Evolutionary conservation across 192 early-diverging fungal genomes (phyloP).

Genomic region (Cetraspora pellucida): DNA sequence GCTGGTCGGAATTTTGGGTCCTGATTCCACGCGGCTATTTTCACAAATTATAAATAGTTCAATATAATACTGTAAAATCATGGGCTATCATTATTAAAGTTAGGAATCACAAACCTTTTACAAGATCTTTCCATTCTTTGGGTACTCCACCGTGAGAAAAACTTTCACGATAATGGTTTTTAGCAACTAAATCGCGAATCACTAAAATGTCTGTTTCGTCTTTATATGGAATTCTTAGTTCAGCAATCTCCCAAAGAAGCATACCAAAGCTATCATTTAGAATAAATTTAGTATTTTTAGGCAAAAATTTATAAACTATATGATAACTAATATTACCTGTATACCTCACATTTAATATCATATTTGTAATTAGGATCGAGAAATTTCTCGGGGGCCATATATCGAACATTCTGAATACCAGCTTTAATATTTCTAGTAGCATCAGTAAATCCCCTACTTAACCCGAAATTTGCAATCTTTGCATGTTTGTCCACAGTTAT

Average conservation of each 20-base stretch:
- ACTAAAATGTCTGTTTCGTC: background rate
- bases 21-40: background rate
- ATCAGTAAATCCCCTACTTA: background rate
- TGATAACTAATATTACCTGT: background rate
- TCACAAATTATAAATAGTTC: background rate
- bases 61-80: no score
- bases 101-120: background rate
- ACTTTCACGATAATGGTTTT: background rate
- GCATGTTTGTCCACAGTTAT: background rate
- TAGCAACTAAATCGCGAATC: background rate
- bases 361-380: background rate
- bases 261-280: constrained; percentile 16
- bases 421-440: background rate
- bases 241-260: constrained; percentile 21
- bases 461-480: constrained; percentile 45
- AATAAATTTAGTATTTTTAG: background rate
- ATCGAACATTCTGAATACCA: background rate
- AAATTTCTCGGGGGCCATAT: constrained; percentile 27
- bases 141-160: background rate
- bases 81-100: no score
- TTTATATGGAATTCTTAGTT: constrained; percentile 19
- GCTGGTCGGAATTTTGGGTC: background rate
- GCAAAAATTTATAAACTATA: background rate
- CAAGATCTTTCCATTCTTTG: background rate
- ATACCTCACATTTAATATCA: constrained; percentile 22